Evolutionary conservation across 805 yeast species (phyloP).

Genomic region (Dipodascus albidus): DNA sequence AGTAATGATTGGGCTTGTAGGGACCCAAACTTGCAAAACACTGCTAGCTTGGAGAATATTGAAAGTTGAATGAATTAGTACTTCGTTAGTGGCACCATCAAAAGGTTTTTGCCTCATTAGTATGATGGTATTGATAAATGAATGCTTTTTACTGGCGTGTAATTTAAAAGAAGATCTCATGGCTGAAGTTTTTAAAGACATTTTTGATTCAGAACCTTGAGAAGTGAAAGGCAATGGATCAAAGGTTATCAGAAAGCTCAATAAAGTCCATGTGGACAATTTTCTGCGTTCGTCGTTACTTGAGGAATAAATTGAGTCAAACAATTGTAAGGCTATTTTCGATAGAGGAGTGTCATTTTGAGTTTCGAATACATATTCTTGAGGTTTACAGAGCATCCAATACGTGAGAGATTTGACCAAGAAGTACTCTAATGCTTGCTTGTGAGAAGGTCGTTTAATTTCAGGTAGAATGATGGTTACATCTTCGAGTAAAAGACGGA

Average conservation of each 20-base stretch:
- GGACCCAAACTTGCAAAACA: not conserved
- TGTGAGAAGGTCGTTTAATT: slow-evolving; percentile 35
- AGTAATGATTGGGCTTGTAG: not conserved
- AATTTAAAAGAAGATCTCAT: not conserved
- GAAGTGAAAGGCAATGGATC: slow-evolving; percentile 10
- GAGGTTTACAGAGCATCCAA: slow-evolving; percentile 42
- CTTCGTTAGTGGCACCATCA: not conserved
- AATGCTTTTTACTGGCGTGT: not conserved
- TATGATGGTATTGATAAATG: not conserved
- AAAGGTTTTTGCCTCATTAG: not conserved
- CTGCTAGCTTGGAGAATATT: not conserved
- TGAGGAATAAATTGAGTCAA: slow-evolving; percentile 8
- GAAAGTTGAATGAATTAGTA: not conserved
- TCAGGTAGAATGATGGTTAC: slow-evolving; percentile 28
- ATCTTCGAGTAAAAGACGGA: slow-evolving; percentile 31
- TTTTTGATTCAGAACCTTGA: slow-evolving; percentile 25
- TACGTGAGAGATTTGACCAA: slow-evolving; percentile 34
- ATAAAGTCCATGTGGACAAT: slow-evolving; percentile 12
- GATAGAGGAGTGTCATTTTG: slow-evolving; percentile 2
- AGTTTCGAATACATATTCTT: slow-evolving; percentile 22
- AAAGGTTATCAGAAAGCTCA: not conserved
- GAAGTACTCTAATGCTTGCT: slow-evolving; percentile 34
- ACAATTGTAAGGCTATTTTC: slow-evolving; percentile 9
- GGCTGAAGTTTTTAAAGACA: slow-evolving; percentile 3
- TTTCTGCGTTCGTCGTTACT: slow-evolving; percentile 6